phyloP scores from a whole-genome alignment of 371 early-diverging fungal genomes.

The Parasitella parasitica region DNA sequence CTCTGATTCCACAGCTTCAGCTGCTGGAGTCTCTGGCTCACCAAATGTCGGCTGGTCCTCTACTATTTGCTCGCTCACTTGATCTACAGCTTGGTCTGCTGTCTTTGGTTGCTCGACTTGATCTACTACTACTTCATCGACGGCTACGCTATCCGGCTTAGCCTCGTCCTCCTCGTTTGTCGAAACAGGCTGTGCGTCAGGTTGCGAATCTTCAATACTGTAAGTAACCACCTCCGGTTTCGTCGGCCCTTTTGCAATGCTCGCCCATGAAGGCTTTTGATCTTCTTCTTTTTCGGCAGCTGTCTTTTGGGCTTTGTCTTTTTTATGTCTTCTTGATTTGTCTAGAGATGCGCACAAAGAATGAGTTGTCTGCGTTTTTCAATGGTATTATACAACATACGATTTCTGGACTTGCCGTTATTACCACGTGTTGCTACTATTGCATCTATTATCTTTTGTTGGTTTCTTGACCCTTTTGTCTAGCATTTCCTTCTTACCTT shows the following conservation, averaged over 20 bases:
- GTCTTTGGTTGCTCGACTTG: not conserved
- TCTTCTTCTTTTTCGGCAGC: not conserved
- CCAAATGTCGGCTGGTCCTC: not conserved
- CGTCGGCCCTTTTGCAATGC: constrained; percentile 16
- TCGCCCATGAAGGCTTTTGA: constrained; percentile 33
- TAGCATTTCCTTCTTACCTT: not conserved
- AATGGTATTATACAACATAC: not conserved
- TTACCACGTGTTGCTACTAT: not conserved
- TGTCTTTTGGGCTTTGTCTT: not conserved
- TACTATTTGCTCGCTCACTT: not conserved
- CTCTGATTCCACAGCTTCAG: not conserved
- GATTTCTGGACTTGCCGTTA: not conserved
- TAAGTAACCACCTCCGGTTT: not conserved
- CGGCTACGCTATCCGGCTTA: not conserved
- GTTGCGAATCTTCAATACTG: not conserved
- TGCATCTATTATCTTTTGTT: not conserved
- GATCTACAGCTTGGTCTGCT: not conserved
- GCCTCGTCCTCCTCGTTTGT: not conserved
- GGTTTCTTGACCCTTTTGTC: not conserved
- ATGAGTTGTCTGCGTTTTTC: not conserved
- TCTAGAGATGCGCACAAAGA: not conserved
- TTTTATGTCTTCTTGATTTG: not conserved
- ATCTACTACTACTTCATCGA: not conserved
- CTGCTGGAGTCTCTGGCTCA: not conserved
- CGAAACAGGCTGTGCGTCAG: not conserved